phyloP scores from a whole-genome alignment of 2,329 filamentous ascomycete genomes.

The Colletotrichum camelliae region DNA sequence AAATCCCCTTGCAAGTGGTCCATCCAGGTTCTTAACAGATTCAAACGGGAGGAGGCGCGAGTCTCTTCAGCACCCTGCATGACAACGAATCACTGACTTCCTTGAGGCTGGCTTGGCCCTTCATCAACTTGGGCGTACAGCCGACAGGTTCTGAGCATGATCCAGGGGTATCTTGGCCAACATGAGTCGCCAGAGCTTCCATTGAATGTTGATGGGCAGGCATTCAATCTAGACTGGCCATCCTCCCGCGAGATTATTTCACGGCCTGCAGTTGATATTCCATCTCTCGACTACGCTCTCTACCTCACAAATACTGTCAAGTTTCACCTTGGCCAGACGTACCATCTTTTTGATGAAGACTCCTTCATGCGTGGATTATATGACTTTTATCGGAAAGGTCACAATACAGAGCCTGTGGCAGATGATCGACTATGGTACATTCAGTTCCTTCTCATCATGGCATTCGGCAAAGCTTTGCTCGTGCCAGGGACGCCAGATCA shows the following conservation, averaged over 20 bases:
- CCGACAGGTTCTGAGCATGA: slow-evolving; percentile 8
- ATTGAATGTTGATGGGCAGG: neutral
- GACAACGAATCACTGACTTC: neutral
- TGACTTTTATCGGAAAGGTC: slow-evolving; percentile 29
- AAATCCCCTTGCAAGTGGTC: slow-evolving; percentile 1
- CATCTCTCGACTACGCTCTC: slow-evolving; percentile 37
- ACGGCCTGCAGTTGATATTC: neutral
- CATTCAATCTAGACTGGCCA: neutral
- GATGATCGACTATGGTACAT: slow-evolving; percentile 49
- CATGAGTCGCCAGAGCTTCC: slow-evolving; percentile 5
- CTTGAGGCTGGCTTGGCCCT: slow-evolving; percentile 7
- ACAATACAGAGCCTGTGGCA: slow-evolving; percentile 3
- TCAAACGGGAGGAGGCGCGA: neutral
- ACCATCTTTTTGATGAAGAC: slow-evolving; percentile 59
- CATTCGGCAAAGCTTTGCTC: slow-evolving; percentile 58
- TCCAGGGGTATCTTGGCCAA: slow-evolving; percentile 29
- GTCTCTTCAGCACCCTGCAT: neutral
- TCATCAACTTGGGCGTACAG: slow-evolving; percentile 17
- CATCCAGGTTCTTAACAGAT: slow-evolving; percentile 6
- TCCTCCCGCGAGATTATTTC: neutral
- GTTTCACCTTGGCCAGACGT: slow-evolving; percentile 58
- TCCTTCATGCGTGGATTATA: slow-evolving; percentile 46
- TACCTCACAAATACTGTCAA: slow-evolving; percentile 62
- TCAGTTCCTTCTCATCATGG: slow-evolving; percentile 58
- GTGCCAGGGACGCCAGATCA: slow-evolving; percentile 56